Base-by-base conservation (phyloP, 768 basidiomycete species). In the Solioccasus polychromus region DNA sequence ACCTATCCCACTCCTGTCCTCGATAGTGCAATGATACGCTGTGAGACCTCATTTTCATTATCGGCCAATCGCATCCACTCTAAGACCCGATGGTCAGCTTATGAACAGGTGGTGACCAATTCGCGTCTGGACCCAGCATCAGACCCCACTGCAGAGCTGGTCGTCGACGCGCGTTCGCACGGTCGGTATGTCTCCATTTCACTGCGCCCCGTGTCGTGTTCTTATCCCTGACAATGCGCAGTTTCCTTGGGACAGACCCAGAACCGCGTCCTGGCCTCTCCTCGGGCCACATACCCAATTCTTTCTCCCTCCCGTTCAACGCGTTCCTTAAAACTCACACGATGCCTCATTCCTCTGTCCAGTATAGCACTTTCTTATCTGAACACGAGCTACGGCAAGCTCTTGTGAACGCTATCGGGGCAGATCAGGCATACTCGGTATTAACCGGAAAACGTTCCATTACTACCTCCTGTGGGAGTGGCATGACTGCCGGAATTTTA, bases 401-500 rank as follows among this genome's bases (percentile, higher is more conserved):
- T 24, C 68, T 97, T 29, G 72, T 76, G 29, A 66, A 76, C n/a
- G 75, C 78, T 15, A 66, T 96, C 25, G 88, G 91, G 25, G 55
- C 64, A 30, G 74, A 78, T 43, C 64, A 75, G 47, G 72, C 77
- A 23, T 66, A 78, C n/a, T 61, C 73, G 32, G 71, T 94, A 9
- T 67, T 86, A 35, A 63, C 72, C 10, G 88, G 88, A 15, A 67
- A 80, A 49, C 71, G 76, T 41, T 61, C 72, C 18, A 79, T 94
- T 24, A 76, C 84, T 5, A 80, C 87, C 11, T 86, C 76, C 47
- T 99, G 95, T 69, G 95, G 95, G 40, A 95, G 91, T 60, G 95
- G 95, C 35, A 97, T 99, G 95, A 96, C 94, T n/a, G 95, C 95
- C 10, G 90, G 80, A 3, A 73, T 97, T 12, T 73, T 97, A 6